Evolutionary conservation across 2,329 filamentous ascomycete genomes (phyloP).

Genomic region (Tolypocladium tundrense): DNA sequence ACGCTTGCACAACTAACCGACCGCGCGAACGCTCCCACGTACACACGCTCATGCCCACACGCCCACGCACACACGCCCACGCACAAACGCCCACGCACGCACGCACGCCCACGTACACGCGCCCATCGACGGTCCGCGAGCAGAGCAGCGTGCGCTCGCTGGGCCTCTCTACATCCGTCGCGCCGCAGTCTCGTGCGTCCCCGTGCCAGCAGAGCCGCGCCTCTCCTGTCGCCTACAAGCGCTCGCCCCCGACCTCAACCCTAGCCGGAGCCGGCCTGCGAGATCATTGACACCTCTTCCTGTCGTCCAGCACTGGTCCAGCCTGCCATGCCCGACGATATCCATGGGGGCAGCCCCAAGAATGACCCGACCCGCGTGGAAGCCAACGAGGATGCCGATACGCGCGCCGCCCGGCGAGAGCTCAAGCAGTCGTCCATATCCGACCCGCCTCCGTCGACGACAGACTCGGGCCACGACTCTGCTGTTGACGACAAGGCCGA

Average conservation of each 20-base stretch:
- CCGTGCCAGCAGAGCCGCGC: neutral
- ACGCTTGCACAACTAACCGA: neutral
- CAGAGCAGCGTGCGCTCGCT: neutral
- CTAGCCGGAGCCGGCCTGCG: neutral
- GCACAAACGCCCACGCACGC: neutral
- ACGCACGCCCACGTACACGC: neutral
- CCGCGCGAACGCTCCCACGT: neutral
- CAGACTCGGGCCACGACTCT: constrained; percentile 1
- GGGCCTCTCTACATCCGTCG: neutral
- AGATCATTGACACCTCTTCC: neutral
- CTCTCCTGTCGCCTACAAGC: neutral
- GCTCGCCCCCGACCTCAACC: neutral
- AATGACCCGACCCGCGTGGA: constrained; percentile 21
- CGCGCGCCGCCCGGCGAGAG: constrained; percentile 52
- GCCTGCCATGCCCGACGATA: constrained; percentile 32
- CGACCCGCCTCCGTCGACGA: constrained; percentile 23
- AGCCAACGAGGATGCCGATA: constrained; percentile 49
- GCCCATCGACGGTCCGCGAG: neutral
- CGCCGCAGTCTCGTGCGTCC: neutral
- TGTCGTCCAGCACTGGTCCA: neutral
- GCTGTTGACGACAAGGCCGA: constrained; percentile 11
- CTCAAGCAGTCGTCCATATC: constrained; percentile 55
- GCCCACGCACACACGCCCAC: neutral
- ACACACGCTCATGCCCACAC: neutral
- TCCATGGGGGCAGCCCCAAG: constrained; percentile 30